Conservation (phyloP, 306 rosid genomes). For the Inga oerstediana region DNA sequence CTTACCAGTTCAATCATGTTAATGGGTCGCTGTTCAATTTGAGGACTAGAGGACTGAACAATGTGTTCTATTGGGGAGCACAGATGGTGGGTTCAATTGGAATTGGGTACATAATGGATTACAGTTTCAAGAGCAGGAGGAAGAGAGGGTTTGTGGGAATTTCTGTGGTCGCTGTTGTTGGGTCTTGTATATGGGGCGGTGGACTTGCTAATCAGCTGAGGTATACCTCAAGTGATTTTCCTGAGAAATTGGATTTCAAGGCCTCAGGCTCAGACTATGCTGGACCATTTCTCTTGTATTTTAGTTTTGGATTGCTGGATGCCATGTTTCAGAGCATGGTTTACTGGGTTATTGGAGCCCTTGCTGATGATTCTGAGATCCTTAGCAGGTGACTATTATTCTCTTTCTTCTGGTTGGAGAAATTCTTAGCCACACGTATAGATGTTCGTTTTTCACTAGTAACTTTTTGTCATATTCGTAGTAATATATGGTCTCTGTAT, state of each 20-base stretch:
- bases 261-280: constrained; percentile 52
- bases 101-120: constrained; percentile 83
- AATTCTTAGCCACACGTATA: not conserved
- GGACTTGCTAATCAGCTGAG: constrained; percentile 76
- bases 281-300: constrained; percentile 81
- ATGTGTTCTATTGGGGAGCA: constrained; percentile 91
- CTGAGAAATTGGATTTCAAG: constrained; percentile 65
- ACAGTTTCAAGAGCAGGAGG: constrained; percentile 74
- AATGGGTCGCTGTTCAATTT: constrained; percentile 65
- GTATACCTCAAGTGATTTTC: constrained; percentile 30
- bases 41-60: constrained; percentile 94
- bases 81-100: constrained; percentile 86
- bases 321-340: constrained; percentile 89
- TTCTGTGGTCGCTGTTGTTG: constrained; percentile 55
- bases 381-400: constrained; percentile 75
- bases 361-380: constrained; percentile 82
- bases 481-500: not conserved
- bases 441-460: not conserved
- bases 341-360: constrained; percentile 88
- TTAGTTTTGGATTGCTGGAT: constrained; percentile 81
- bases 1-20: constrained; percentile 84
- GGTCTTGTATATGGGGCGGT: constrained; percentile 74
- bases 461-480: not conserved
- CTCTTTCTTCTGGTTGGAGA: not conserved
- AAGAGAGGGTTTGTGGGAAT: constrained; percentile 72